Percentiles rank a stretch among this genome's conserved stretches.
These are phyloP conservation scores for Lathyrus tuberosus DNA, from an alignment of 306 rosid genomes.

Conservation along the genomic window DNA sequence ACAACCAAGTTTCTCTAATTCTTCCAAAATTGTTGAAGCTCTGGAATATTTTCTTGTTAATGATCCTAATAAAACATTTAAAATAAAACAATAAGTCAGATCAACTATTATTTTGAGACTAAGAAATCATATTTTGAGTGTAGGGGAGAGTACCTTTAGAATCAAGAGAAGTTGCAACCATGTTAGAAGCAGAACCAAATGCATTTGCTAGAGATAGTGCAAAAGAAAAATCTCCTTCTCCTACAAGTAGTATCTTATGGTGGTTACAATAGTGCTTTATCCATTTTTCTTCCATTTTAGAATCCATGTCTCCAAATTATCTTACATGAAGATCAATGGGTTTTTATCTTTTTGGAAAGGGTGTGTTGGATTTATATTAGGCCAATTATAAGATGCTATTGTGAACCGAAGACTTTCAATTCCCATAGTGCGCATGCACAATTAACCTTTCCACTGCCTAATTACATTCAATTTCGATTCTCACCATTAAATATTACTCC, in stretches of 20 bases:
- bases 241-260: constrained; percentile 49
- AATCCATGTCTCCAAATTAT: background rate
- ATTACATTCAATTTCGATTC: background rate
- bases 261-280: constrained; percentile 40
- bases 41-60: background rate
- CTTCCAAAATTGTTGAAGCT: constrained; percentile 7
- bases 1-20: constrained; percentile 36
- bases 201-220: constrained; percentile 43
- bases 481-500: too few species aligned
- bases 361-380: background rate
- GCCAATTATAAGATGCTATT: background rate
- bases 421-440: too few species aligned
- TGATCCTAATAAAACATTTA: background rate
- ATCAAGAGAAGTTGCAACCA: constrained; percentile 50
- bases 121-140: too few species aligned
- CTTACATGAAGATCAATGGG: background rate
- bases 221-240: constrained; percentile 58
- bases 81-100: background rate
- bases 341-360: background rate
- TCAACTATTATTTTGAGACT: background rate
- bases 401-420: background rate
- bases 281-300: constrained; percentile 26
- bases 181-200: constrained; percentile 47
- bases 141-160: constrained; percentile 31
- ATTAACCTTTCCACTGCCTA: background rate